These are phyloP conservation scores for Suillus clintonianus DNA, from an alignment of 768 basidiomycete species.

Conservation along the genomic window DNA sequence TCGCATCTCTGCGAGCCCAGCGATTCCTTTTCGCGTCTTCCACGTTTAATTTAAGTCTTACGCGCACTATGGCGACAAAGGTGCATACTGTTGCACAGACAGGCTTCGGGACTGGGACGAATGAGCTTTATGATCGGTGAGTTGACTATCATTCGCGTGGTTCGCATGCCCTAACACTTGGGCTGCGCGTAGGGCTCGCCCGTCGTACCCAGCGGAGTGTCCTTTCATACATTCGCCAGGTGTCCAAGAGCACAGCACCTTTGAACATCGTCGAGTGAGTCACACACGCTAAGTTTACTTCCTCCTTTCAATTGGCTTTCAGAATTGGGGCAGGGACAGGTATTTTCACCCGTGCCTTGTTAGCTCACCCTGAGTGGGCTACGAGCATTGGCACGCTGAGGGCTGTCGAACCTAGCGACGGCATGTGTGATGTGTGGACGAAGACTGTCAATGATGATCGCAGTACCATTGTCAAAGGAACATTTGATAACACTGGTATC, in stretches of 20 bases:
- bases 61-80: constrained; percentile 28
- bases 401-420: constrained; percentile 83
- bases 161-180: background rate
- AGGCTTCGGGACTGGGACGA: constrained; percentile 82
- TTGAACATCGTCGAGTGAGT: constrained; percentile 74
- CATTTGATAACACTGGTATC: constrained; percentile 66
- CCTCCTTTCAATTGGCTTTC: constrained; percentile 9
- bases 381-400: constrained; percentile 51
- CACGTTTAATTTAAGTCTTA: background rate
- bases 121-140: constrained; percentile 78
- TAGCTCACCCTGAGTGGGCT: constrained; percentile 62
- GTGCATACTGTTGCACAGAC: constrained; percentile 69
- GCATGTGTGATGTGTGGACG: constrained; percentile 78
- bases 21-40: background rate
- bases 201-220: constrained; percentile 73
- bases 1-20: background rate
- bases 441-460: constrained; percentile 56
- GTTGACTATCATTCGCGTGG: background rate
- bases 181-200: constrained; percentile 59
- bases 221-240: constrained; percentile 59
- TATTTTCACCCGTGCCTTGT: constrained; percentile 82
- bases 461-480: constrained; percentile 59
- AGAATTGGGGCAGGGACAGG: constrained; percentile 88
- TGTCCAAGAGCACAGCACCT: constrained; percentile 38
- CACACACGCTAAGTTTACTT: background rate